Conservation (phyloP, 768 basidiomycete genomes). For the Psilocybe cubensis region DNA sequence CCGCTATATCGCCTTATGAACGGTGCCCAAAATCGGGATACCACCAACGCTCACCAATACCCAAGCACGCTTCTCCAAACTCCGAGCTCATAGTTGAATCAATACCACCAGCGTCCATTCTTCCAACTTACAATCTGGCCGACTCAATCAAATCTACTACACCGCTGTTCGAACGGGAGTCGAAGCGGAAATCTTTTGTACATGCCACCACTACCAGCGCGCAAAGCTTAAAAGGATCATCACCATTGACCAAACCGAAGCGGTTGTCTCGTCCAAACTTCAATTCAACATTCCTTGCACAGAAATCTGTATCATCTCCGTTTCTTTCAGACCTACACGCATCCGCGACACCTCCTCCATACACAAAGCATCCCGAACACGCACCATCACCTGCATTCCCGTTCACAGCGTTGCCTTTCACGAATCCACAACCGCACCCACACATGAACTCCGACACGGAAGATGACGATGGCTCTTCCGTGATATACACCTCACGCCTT, state of each 20-base stretch:
- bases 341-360: not conserved
- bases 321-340: slow-evolving; percentile 16
- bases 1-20: not conserved
- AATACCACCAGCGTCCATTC: not conserved
- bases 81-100: not conserved
- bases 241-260: not conserved
- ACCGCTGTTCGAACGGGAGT: slow-evolving; percentile 3
- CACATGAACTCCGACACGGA: slow-evolving; percentile 32
- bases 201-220: not conserved
- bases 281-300: slow-evolving; percentile 11
- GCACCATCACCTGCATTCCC: not conserved
- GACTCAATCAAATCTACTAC: not conserved
- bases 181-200: not conserved
- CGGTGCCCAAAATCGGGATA: not conserved
- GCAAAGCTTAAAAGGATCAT: not conserved
- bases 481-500: slow-evolving; percentile 33
- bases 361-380: not conserved
- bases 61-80: not conserved
- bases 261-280: slow-evolving; percentile 8
- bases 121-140: not conserved
- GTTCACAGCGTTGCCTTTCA: not conserved
- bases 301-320: slow-evolving; percentile 21
- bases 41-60: not conserved
- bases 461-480: slow-evolving; percentile 36
- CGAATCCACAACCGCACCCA: slow-evolving; percentile 10